Percentiles rank a stretch among this genome's conserved stretches.
Conservation (phyloP, 768 basidiomycete genomes). For the Myochromella boudieri region DNA sequence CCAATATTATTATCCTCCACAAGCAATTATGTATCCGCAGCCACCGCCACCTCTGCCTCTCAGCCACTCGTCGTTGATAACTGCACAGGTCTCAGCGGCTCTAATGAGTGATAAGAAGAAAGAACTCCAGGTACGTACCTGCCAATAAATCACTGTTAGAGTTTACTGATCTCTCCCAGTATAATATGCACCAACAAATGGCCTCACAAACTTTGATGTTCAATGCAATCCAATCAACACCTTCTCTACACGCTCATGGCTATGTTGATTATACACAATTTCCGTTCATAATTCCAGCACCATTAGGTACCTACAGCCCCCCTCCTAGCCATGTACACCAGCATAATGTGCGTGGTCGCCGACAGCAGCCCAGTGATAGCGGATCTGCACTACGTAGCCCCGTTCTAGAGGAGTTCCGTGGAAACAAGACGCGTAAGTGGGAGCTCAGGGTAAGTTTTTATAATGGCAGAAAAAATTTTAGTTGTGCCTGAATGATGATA, state of each 20-base stretch:
- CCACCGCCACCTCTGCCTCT: slow-evolving; percentile 18
- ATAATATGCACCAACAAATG: slow-evolving; percentile 48
- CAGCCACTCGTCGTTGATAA: slow-evolving; percentile 50
- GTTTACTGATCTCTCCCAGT: slow-evolving; percentile 26
- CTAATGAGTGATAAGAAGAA: slow-evolving; percentile 57
- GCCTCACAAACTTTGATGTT: slow-evolving; percentile 40
- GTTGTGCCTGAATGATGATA: slow-evolving; percentile 15
- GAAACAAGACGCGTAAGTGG: slow-evolving; percentile 80
- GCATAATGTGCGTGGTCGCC: slow-evolving; percentile 40
- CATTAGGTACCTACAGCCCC: slow-evolving; percentile 44
- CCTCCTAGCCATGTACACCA: slow-evolving; percentile 34
- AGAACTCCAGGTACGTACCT: slow-evolving; percentile 48
- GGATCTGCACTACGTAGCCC: slow-evolving; percentile 57
- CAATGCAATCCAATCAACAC: slow-evolving; percentile 38
- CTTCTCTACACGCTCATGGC: slow-evolving; percentile 41
- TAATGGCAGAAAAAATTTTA: neutral
- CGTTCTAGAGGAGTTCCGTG: slow-evolving; percentile 81
- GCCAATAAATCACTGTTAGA: slow-evolving; percentile 7
- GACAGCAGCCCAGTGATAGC: slow-evolving; percentile 41
- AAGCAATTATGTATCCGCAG: slow-evolving; percentile 59
- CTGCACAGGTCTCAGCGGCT: slow-evolving; percentile 45
- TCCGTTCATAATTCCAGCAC: slow-evolving; percentile 41
- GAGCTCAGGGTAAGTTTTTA: slow-evolving; percentile 62
- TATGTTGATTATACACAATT: slow-evolving; percentile 56
- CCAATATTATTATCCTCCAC: slow-evolving; percentile 63